These are phyloP conservation scores for Verticillium nonalfalfae DNA, from an alignment of 2,329 filamentous ascomycete species.

Conservation along the genomic window DNA sequence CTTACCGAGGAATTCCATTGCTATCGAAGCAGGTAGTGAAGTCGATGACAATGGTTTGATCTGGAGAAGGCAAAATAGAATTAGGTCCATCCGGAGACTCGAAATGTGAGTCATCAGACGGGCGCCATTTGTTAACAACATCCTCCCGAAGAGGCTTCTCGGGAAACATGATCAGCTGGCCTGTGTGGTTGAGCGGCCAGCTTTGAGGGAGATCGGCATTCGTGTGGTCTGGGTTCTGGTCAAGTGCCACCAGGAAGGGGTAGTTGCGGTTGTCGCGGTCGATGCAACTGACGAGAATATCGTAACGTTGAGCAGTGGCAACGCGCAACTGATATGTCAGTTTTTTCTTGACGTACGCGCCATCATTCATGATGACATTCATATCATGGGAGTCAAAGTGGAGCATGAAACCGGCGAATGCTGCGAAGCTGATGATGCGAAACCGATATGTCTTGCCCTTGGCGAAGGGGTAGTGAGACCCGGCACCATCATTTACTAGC, in stretches of 20 bases:
- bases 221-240: conserved; percentile 35
- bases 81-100: conserved; percentile 43
- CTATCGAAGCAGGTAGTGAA: conserved; percentile 53
- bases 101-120: conserved; percentile 57
- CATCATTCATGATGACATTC: conserved; percentile 38
- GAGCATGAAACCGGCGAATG: conserved; percentile 34
- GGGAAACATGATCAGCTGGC: conserved; percentile 32
- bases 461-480: conserved; percentile 27
- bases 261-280: conserved; percentile 30
- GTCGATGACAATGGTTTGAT: conserved; percentile 48
- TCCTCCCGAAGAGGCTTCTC: conserved; percentile 2
- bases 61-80: conserved; percentile 42
- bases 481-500: conserved; percentile 35
- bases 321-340: conserved; percentile 31
- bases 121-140: conserved; percentile 26
- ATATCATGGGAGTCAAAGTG: conserved; percentile 37
- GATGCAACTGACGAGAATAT: conserved; percentile 35
- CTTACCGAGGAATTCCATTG: conserved; percentile 54
- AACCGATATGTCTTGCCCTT: conserved; percentile 39
- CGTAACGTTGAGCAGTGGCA: conserved; percentile 37
- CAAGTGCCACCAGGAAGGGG: conserved; percentile 35
- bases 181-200: conserved; percentile 35
- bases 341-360: conserved; percentile 28
- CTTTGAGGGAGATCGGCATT: conserved; percentile 14
- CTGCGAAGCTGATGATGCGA: conserved; percentile 38